Evolutionary conservation across 2,329 filamentous ascomycete genomes (phyloP), one percentile per base, ranked within the genome.

Genomic region (Fonsecaea pugnacius): DNA sequence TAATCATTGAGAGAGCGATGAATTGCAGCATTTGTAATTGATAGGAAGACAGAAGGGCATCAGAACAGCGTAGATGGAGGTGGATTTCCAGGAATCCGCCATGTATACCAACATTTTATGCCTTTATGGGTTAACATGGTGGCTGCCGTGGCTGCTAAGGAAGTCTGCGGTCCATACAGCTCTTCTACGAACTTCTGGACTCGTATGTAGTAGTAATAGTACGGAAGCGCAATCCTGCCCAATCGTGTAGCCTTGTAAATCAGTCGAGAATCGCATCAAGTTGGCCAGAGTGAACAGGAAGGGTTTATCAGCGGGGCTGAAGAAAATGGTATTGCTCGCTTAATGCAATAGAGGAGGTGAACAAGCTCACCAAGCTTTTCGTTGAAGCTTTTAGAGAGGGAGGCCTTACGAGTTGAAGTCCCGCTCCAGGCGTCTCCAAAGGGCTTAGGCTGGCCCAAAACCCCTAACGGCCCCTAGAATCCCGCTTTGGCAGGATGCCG

Each of bases 341-440:
- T 6, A 52, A 10, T 7, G n/a, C n/a, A 35, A 33, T 14, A 33
- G 18, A 14, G 51, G n/a, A 32, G 16, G 5, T n/a, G 32, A 33
- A 53, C 27, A 53, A 53, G 51, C 51, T 53, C 51, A 12, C 51
- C 51, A 53, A 53, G 51, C 51, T 53, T 53, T 53, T 9, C 3
- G 32, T 48, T 27, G 18, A 48, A 48, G 43, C 43, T 48, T 48
- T 48, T 12, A 48, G 21, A 2, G n/a, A 10, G 7, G 40, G 12
- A n/a, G 38, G 38, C 9, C n/a, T 10, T 9, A 48, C 10, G 12
- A 6, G 18, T 14, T 5, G 5, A 27, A 6, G 18, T 14, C 9
- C 21, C 18, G 43, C 43, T 14, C 10, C 30, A 21, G 51, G 51
- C 51, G 27, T 6, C 12, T 18, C 51, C 27, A n/a, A 18, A 18